Evolutionary conservation across 148 eudicot genomes (phyloP), one percentile per base, ranked within the genome.

Genomic region (Nepenthes gracilis): DNA sequence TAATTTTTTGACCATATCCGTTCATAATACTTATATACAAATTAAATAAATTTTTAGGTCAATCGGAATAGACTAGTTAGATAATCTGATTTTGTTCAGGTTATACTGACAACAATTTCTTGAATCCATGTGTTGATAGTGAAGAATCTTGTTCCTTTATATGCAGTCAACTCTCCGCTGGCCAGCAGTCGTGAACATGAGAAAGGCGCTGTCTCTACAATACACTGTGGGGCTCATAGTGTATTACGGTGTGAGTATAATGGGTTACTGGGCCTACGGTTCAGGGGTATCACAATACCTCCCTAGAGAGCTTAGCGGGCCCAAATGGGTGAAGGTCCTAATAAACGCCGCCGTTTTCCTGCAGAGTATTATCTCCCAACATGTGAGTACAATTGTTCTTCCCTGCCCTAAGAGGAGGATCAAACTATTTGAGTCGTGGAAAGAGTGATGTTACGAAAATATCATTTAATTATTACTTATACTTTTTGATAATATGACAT

Each of bases 251-350:
- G 85, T 84, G 60, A 76, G 72, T 68, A 63, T 84, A 55, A 60
- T 58, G 23, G 89, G 85, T 36, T 84, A 84, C 55, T 84, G 89
- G 89, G 75, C 83, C 58, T 84, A 78, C 67, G 85, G 89, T 49
- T 74, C 89, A 32, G 54, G 48, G 12, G 84, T 79, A 50, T 80
- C 84, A 36, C 81, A 74, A 37, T 84, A 84, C 75, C 80, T 84
- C 12, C 86, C 84, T 11, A 61, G 58, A 40, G 62, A 70, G 32
- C 57, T 81, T 61, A 66, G 82, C 38, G 84, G 84, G 8, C 90
- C 82, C 36, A 84, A 63, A 66, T 84, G 86, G 84, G 84, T 75
- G 45, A 79, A 81, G 72, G 59, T 81, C 66, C 54, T 84, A 32
- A 77, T 79, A 52, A 81, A 81, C 57, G 67, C 72, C 36, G 73